These are phyloP conservation scores for Takashimella tepidaria DNA, from an alignment of 1,284 basidiomycete species.

Conservation along the genomic window DNA sequence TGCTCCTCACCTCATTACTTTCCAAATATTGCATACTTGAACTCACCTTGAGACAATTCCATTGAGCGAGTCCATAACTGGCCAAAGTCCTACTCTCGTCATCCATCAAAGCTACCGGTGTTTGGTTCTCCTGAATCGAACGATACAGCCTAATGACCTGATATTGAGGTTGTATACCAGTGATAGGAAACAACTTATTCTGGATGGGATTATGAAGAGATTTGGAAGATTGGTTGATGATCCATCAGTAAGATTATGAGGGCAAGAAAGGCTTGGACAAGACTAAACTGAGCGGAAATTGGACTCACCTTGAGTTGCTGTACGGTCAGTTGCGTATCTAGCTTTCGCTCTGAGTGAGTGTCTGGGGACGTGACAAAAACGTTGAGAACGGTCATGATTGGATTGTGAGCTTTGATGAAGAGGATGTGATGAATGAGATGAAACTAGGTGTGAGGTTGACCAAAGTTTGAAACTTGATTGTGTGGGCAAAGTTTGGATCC, in stretches of 20 bases:
- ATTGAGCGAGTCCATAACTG: constrained; percentile 60
- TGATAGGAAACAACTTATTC: constrained; percentile 81
- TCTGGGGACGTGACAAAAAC: constrained; percentile 79
- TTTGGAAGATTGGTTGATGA: constrained; percentile 1
- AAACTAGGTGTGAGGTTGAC: no score
- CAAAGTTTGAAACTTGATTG: no score
- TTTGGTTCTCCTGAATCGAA: constrained; percentile 51
- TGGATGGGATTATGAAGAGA: constrained; percentile 39
- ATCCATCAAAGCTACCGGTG: constrained; percentile 55
- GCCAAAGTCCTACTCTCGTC: constrained; percentile 66
- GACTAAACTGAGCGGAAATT: constrained; percentile 12
- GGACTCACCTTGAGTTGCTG: constrained; percentile 66
- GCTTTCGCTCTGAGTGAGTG: constrained; percentile 76
- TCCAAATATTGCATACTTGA: neutral
- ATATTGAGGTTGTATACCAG: constrained; percentile 73
- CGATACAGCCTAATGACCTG: constrained; percentile 65
- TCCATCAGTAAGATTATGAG: constrained; percentile 3
- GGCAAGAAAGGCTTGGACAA: neutral
- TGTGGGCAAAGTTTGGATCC: no score
- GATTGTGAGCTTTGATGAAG: no score
- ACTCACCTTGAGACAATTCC: constrained; percentile 59
- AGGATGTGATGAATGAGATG: no score
- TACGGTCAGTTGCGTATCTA: constrained; percentile 68
- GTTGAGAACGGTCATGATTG: constrained; percentile 51
- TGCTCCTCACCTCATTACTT: no score